Evolutionary conservation across 2,329 filamentous ascomycete species (phyloP), one percentile per base, ranked within the genome.

Genomic region (Didymella lethalis): DNA sequence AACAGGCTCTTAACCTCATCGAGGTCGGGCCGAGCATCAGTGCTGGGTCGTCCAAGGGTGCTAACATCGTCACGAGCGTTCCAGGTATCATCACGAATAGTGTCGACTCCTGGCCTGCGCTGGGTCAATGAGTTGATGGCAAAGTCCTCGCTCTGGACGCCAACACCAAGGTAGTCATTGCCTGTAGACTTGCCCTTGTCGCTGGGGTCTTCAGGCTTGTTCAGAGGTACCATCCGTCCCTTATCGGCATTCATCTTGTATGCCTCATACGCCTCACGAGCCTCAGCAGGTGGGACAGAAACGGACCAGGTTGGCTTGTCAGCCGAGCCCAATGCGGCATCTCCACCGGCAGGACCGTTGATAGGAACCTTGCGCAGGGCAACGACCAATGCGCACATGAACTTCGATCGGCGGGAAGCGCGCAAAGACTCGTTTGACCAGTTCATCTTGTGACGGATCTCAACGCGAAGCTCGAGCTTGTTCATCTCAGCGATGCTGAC

Each of bases 351-450:
- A 55, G 94, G 94, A 20, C 82, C 88, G 68, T 92, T 85, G 72
- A 99, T 94, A 10, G 93, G 94, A 18, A 99, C 85, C 79, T 90
- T 93, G 78, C 92, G 91, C 58, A 97, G 81, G 3, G 94, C 93
- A 8, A 93, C 79, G 4, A 95, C 89, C 58, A 99, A 82, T 0
- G 95, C 95, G 73, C 93, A 97, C 88, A 98, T 96, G 80, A 99
- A 98, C 79, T 97, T 98, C 75, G 91, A 96, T 61, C 94, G 88
- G 51, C 93, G 88, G 7, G 90, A 85, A 18, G 89, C 89, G 40
- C 93, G 90, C 40, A 97, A 85, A 1, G 86, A 84, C 67, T 97
- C 94, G 77, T 97, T 84, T 29, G 80, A 77, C 80, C 81, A 84
- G 64, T 83, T 84, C 67, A 76, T 79, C 76, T 98, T 98, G 83